Evolutionary conservation across 306 rosid genomes (phyloP).

Genomic region (Lotus japonicus): DNA sequence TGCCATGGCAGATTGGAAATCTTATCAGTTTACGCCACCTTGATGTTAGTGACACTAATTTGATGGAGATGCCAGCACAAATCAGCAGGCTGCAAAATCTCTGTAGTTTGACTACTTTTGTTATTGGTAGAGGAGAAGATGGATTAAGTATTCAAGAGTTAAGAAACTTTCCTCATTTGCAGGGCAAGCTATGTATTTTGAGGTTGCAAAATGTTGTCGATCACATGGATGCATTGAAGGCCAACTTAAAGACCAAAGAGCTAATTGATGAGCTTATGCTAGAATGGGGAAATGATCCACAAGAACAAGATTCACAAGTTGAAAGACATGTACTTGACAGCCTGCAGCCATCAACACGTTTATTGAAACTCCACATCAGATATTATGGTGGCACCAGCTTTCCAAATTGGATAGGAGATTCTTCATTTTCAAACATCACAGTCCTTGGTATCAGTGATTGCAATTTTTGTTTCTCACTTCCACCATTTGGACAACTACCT

Average conservation of each 20-base stretch:
- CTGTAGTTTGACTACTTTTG: not conserved
- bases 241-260: not conserved
- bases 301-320: not conserved
- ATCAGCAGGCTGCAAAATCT: not conserved
- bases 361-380: not conserved
- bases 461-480: not conserved
- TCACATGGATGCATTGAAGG: not conserved
- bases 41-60: not conserved
- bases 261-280: not conserved
- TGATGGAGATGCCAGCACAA: not conserved
- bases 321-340: not conserved
- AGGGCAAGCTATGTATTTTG: not conserved
- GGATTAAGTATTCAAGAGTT: not conserved
- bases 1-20: not conserved
- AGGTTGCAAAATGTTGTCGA: not conserved
- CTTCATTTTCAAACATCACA: not conserved
- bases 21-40: not conserved
- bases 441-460: not conserved
- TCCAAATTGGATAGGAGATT: conserved; percentile 1
- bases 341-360: not conserved
- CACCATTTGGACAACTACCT: not conserved
- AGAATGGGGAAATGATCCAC: not conserved
- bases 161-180: not conserved
- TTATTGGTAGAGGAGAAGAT: not conserved
- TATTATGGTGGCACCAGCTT: not conserved